These are phyloP conservation scores for Camptophora hylomeconis DNA, from an alignment of 2,329 filamentous ascomycete species.

Conservation along the genomic window DNA sequence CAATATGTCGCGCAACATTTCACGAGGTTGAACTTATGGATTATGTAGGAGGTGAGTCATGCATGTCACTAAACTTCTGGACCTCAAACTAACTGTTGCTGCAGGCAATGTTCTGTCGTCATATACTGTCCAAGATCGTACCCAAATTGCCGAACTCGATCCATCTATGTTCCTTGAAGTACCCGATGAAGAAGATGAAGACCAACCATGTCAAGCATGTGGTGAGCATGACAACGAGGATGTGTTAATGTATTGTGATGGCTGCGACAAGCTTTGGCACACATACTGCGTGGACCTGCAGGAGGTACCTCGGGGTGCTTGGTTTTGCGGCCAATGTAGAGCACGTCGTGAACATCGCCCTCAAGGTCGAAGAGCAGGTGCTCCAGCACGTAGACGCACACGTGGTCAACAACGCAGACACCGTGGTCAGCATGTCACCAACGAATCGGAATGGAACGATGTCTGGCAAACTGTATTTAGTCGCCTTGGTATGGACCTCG, in stretches of 20 bases:
- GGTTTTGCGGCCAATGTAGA: constrained; percentile 82
- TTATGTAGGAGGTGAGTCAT: constrained; percentile 59
- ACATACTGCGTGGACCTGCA: constrained; percentile 82
- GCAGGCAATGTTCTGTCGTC: constrained; percentile 44
- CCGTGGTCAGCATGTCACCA: constrained; percentile 27
- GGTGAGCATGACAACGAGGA: constrained; percentile 69
- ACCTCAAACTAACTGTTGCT: constrained; percentile 5
- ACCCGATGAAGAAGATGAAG: constrained; percentile 56
- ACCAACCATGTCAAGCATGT: constrained; percentile 72
- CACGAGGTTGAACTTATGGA: constrained; percentile 78
- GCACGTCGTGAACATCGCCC: constrained; percentile 30
- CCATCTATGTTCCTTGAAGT: constrained; percentile 57
- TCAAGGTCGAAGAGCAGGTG: constrained; percentile 26
- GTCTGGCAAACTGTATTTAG: constrained; percentile 90
- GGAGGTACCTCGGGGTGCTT: constrained; percentile 59
- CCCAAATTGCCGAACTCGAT: constrained; percentile 78
- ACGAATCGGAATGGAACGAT: constrained; percentile 52
- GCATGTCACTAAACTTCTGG: background rate
- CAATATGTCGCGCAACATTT: constrained; percentile 86
- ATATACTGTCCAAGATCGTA: constrained; percentile 39
- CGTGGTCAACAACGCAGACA: constrained; percentile 31
- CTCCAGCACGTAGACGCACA: constrained; percentile 33
- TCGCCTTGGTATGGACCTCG: constrained; percentile 61
- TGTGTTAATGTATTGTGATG: constrained; percentile 76
- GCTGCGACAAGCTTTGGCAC: constrained; percentile 80